A percentile compares a stretch with the other conserved stretches of the same genome.
phyloP scores from a whole-genome alignment of 176 grass and related monocot species.

The Juncus inflexus region DNA sequence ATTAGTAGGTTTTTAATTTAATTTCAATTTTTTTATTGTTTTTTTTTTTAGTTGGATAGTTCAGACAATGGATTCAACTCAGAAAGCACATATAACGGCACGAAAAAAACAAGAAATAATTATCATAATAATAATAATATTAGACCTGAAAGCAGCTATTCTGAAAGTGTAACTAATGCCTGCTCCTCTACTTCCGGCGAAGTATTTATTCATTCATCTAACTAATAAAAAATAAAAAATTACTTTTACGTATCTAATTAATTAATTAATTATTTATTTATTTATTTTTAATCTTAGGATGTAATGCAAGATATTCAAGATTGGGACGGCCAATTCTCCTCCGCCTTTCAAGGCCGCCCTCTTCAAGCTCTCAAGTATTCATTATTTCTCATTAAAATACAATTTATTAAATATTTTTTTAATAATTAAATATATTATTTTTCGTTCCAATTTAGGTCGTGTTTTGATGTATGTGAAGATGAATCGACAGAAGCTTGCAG shows the following conservation, averaged over 20 bases:
- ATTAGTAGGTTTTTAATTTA: conserved; percentile 10
- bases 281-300: conserved; percentile 37
- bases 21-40: conserved; percentile 16
- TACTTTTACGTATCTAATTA: conserved; percentile 10
- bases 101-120: conserved; percentile 29
- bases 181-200: conserved; percentile 43
- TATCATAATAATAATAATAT: conserved; percentile 15
- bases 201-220: conserved; percentile 45
- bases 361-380: conserved; percentile 90
- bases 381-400: background rate
- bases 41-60: conserved; percentile 69
- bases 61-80: conserved; percentile 45
- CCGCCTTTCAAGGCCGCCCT: conserved; percentile 66
- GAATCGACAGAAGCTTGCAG: conserved; percentile 34
- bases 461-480: conserved; percentile 75
- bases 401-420: conserved; percentile 8
- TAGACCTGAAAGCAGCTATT: conserved; percentile 28
- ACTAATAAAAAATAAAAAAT: conserved; percentile 12
- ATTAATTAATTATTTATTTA: conserved; percentile 16
- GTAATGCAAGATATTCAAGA: conserved; percentile 69
- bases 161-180: conserved; percentile 43
- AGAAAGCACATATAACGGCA: conserved; percentile 38
- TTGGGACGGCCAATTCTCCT: conserved; percentile 55
- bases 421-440: conserved; percentile 3
- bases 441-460: conserved; percentile 48